phyloP scores from a whole-genome alignment of 2,329 filamentous ascomycete genomes.

The Penicillium sclerotigenum region DNA sequence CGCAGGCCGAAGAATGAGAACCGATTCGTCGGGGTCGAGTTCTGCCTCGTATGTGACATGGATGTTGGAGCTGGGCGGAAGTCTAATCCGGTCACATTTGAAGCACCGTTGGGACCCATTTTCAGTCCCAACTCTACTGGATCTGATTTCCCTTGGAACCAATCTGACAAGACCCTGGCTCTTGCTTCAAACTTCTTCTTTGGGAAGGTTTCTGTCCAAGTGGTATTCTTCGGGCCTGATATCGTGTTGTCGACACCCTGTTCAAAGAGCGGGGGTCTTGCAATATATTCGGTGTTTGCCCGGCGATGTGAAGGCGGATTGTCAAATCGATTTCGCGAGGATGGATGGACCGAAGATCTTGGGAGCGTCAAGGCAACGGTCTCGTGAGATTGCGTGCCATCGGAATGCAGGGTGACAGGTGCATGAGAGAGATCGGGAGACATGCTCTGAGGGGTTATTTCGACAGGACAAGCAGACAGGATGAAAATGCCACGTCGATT shows the following conservation, averaged over 20 bases:
- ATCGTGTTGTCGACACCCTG: slow-evolving; percentile 25
- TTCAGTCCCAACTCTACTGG: slow-evolving; percentile 47
- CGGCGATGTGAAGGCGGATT: slow-evolving; percentile 31
- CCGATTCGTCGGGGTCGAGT: slow-evolving; percentile 28
- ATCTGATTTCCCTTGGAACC: slow-evolving; percentile 54
- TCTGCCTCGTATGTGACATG: slow-evolving; percentile 16
- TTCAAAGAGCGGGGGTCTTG: slow-evolving; percentile 28
- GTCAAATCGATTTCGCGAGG: slow-evolving; percentile 16
- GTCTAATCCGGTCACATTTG: slow-evolving; percentile 15
- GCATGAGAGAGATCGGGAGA: slow-evolving; percentile 13
- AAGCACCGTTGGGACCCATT: slow-evolving; percentile 19
- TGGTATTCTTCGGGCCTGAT: slow-evolving; percentile 11
- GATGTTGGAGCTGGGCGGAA: slow-evolving; percentile 4
- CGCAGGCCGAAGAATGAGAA: slow-evolving; percentile 46
- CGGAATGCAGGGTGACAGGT: slow-evolving; percentile 25
- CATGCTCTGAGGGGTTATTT: slow-evolving; percentile 11
- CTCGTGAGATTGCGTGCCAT: slow-evolving; percentile 21
- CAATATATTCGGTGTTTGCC: slow-evolving; percentile 35
- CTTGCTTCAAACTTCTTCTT: slow-evolving; percentile 33
- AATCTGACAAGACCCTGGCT: slow-evolving; percentile 45
- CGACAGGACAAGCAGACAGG: slow-evolving; percentile 13
- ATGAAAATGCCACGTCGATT: slow-evolving; percentile 35
- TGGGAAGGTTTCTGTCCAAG: slow-evolving; percentile 27
- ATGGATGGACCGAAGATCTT: slow-evolving; percentile 13
- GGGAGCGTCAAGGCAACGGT: slow-evolving; percentile 21